Percentiles rank a stretch among this genome's conserved stretches.
phyloP scores from a whole-genome alignment of 2,329 filamentous ascomycete genomes.

The Ascochyta rabiei region DNA sequence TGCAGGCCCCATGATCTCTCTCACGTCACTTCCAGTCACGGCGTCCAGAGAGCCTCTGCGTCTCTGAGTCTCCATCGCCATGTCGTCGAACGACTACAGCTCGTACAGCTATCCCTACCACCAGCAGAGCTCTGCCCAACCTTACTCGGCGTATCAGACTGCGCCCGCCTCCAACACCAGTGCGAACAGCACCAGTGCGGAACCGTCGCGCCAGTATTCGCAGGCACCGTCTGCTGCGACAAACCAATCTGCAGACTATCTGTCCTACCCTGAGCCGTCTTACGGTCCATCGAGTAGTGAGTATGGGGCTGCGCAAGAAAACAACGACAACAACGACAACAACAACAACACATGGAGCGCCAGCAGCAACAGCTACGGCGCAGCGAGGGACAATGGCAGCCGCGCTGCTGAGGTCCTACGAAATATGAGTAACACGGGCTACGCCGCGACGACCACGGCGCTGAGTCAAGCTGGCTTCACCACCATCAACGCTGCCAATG shows the following conservation, averaged over 20 bases:
- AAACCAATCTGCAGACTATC: slow-evolving; percentile 35
- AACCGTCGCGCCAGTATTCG: slow-evolving; percentile 35
- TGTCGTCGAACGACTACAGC: slow-evolving; percentile 39
- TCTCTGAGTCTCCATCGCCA: slow-evolving; percentile 10
- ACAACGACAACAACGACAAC: neutral
- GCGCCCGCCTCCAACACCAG: slow-evolving; percentile 31
- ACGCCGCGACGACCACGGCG: slow-evolving; percentile 24
- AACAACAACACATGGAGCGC: slow-evolving; percentile 26
- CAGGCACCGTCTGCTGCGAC: slow-evolving; percentile 21
- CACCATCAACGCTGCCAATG: slow-evolving; percentile 22
- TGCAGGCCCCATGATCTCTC: neutral
- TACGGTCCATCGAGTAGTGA: slow-evolving; percentile 28
- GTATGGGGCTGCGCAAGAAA: slow-evolving; percentile 30
- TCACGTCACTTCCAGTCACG: neutral
- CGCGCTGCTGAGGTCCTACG: slow-evolving; percentile 41
- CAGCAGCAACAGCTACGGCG: slow-evolving; percentile 29
- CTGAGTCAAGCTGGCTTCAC: slow-evolving; percentile 31
- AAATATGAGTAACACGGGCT: slow-evolving; percentile 42
- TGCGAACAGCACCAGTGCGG: slow-evolving; percentile 32
- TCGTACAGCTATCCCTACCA: slow-evolving; percentile 33
- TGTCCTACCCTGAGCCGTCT: slow-evolving; percentile 31
- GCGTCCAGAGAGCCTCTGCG: neutral
- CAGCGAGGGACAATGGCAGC: slow-evolving; percentile 33
- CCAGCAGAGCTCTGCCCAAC: slow-evolving; percentile 38
- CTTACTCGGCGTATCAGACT: slow-evolving; percentile 37